Conservation (phyloP, 202 grass and related monocot genomes). For the Setaria viridis region DNA sequence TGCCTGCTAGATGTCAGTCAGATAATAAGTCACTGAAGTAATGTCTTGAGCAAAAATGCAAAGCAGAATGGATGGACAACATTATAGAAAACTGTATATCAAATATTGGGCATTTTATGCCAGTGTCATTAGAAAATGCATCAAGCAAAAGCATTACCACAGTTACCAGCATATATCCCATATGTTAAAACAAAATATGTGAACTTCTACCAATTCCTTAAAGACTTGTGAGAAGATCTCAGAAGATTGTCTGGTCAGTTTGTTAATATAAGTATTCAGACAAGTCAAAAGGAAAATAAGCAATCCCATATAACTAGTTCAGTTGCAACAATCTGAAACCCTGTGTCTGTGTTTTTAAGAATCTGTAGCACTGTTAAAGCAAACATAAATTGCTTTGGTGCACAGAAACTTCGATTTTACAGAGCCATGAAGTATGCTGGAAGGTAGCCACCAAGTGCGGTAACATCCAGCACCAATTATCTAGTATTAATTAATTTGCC, state of each 20-base stretch:
- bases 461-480: not conserved
- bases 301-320: not conserved
- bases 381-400: not conserved
- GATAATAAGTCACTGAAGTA: not conserved
- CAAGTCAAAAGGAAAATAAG: not conserved
- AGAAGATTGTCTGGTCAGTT: not conserved
- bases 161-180: not conserved
- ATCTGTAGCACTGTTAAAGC: not conserved
- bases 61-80: not conserved
- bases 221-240: not conserved
- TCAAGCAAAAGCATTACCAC: not conserved
- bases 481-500: not conserved
- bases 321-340: not conserved
- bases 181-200: not conserved
- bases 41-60: not conserved
- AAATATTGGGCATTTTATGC: not conserved
- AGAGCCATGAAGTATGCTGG: not conserved
- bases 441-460: not conserved
- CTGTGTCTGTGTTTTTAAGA: no score
- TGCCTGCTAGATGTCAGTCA: slow-evolving; percentile 39
- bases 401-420: not conserved
- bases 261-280: not conserved
- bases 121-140: slow-evolving; percentile 3
- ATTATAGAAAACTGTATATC: not conserved
- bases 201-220: not conserved